These are phyloP conservation scores for Volutella citrinella DNA, from an alignment of 2,329 filamentous ascomycete genomes.

Conservation along the genomic window DNA sequence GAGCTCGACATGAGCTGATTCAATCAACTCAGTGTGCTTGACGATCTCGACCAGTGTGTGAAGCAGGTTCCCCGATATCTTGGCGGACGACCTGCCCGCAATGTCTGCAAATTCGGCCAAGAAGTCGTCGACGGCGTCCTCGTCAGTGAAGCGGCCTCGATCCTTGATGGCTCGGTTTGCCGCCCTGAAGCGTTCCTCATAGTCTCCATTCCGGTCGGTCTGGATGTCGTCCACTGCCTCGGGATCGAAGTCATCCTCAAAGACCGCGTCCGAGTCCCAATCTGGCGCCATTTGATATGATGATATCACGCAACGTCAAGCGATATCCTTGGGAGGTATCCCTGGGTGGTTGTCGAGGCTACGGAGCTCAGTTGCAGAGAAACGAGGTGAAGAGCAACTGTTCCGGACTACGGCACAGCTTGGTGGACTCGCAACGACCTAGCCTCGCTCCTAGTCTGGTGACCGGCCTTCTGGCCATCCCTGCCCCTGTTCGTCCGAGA, in stretches of 20 bases:
- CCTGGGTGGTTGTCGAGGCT: not conserved
- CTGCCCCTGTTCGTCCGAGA: too few relatives aligned
- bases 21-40: not conserved
- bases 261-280: not conserved
- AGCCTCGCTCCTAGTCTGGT: not conserved
- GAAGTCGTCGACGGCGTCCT: not conserved
- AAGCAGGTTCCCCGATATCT: slow-evolving; percentile 1
- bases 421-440: not conserved
- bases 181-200: slow-evolving; percentile 1
- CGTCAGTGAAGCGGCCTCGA: too few relatives aligned
- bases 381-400: not conserved
- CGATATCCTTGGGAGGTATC: not conserved
- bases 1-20: not conserved
- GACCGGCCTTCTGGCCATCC: not conserved
- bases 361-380: not conserved
- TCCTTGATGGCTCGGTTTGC: slow-evolving; percentile 1
- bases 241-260: too few relatives aligned
- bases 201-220: not conserved
- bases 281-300: not conserved
- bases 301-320: too few relatives aligned
- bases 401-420: not conserved
- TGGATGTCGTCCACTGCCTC: too few relatives aligned
- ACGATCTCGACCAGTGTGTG: slow-evolving; percentile 1
- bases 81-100: not conserved
- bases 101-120: not conserved